A percentile compares a stretch with the other conserved stretches of the same genome.
Conservation (phyloP, 2,329 filamentous ascomycete species). For the Cryphonectria parasitica region DNA sequence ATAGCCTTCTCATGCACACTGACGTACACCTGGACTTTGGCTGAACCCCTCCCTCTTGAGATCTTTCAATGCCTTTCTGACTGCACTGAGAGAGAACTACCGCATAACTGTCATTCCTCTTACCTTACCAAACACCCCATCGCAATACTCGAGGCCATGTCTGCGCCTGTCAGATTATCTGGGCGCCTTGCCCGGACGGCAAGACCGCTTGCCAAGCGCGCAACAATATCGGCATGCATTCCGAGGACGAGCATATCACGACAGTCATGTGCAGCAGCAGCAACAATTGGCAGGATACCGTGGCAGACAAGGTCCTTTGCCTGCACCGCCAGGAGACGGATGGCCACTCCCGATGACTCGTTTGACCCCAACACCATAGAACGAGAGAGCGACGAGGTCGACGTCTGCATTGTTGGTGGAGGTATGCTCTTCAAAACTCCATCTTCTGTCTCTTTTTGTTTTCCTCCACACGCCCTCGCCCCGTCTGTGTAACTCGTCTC, state of each 20-base stretch:
- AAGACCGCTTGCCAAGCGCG: conserved; percentile 17
- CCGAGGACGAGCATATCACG: conserved; percentile 19
- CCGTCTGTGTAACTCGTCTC: conserved; percentile 5
- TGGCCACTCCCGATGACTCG: conserved; percentile 49
- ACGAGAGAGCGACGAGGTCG: conserved; percentile 89
- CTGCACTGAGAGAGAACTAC: conserved; percentile 10
- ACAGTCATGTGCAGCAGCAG: conserved; percentile 16
- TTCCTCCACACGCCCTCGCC: background rate
- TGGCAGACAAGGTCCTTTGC: conserved; percentile 33
- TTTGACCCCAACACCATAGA: conserved; percentile 74
- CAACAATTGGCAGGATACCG: conserved; percentile 13
- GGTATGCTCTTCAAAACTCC: conserved; percentile 49
- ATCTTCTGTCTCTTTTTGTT: background rate
- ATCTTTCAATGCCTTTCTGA: conserved; percentile 7
- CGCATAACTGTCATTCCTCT: background rate
- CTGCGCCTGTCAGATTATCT: conserved; percentile 36
- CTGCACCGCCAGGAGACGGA: conserved; percentile 33
- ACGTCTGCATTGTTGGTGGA: conserved; percentile 95
- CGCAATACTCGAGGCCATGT: conserved; percentile 30
- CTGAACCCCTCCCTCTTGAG: background rate
- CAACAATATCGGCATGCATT: conserved; percentile 19
- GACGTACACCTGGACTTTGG: conserved; percentile 15
- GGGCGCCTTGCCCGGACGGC: conserved; percentile 34
- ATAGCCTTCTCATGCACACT: conserved; percentile 19
- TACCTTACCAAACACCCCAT: background rate